These are phyloP conservation scores for Saccharum spontaneum DNA, from an alignment of 176 grass and related monocot genomes.

Conservation along the genomic window DNA sequence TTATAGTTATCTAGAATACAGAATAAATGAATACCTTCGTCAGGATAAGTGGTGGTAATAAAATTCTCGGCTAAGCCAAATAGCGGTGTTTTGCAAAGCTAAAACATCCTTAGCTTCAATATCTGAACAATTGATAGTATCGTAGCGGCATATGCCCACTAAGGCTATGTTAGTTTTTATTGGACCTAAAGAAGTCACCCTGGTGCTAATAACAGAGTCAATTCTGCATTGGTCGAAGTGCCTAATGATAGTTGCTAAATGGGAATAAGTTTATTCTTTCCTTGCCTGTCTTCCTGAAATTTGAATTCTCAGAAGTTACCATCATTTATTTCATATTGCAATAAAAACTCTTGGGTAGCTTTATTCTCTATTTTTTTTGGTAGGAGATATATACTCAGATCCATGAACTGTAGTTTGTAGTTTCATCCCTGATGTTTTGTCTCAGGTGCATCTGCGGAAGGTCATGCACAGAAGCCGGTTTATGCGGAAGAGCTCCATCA, in stretches of 20 bases:
- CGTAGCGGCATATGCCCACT: background rate
- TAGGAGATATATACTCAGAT: background rate
- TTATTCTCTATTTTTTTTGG: conserved; percentile 15
- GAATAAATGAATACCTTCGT: background rate
- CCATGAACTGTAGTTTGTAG: conserved; percentile 10
- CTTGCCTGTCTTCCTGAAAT: background rate
- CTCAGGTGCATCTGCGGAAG: conserved; percentile 89
- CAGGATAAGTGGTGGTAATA: background rate
- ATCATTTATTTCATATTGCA: background rate
- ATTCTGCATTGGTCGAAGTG: background rate
- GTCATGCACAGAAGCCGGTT: conserved; percentile 78
- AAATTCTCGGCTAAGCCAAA: background rate
- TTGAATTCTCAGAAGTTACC: background rate
- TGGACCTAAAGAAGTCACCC: background rate
- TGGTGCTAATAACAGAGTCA: background rate
- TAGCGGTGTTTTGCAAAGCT: background rate
- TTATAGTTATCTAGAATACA: background rate
- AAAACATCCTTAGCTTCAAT: background rate
- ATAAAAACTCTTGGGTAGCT: conserved; percentile 2
- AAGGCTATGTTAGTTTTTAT: background rate
- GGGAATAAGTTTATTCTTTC: background rate
- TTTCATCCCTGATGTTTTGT: conserved; percentile 23
- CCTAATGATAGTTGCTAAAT: background rate
- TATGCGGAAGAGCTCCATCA: conserved; percentile 82
- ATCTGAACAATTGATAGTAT: background rate